Base-by-base conservation (phyloP, 352 stramenopile species). In the Peronospora destructor region DNA sequence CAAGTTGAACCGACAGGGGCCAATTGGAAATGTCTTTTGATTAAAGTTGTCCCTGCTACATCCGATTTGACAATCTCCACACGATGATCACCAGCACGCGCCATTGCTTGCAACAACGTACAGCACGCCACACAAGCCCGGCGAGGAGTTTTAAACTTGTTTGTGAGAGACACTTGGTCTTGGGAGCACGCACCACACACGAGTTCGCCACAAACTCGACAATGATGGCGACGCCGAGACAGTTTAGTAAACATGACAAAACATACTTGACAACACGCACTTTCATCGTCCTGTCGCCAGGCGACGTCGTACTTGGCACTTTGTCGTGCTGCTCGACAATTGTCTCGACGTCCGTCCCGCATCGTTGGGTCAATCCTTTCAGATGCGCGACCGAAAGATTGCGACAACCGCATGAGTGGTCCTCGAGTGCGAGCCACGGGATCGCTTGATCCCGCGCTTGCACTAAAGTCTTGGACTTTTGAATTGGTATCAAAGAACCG, bases 201-300 rank as follows among this genome's bases (percentile, higher is more conserved):
- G 37, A 92, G 56, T 44, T 87, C 71, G 39, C 81, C 81, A 44
- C 81, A 92, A 16, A 90, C 63, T 39, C 82, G 76, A 52, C 82
- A 92, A 46, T 92, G 82, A 58, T 90, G 79, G 7, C 80, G 80
- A 1, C 82, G 78, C 2, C 75, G 72, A 33, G 76, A 77, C 28
- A 87, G 66, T 49, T 77, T 87, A 16, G 75, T 84, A 58, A 89
- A 89, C 53, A 77, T 72, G 37, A 71, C 59, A 56, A 74, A 81
- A 48, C 78, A 89, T 35, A 87, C 60, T 56, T 83, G 73, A 49
- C 78, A 89, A 48, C 77, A 81, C 35, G 51, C 25, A 26, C 59
- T 75, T 14, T 84, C 75, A 44, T 76, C 53, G 53, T 89, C 78
- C 13, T 66, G 50, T 41, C 67, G 72, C 78, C 78, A 89, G 23